Base-by-base conservation (phyloP, 2,329 filamentous ascomycete species). In the Claviceps quebecensis region DNA sequence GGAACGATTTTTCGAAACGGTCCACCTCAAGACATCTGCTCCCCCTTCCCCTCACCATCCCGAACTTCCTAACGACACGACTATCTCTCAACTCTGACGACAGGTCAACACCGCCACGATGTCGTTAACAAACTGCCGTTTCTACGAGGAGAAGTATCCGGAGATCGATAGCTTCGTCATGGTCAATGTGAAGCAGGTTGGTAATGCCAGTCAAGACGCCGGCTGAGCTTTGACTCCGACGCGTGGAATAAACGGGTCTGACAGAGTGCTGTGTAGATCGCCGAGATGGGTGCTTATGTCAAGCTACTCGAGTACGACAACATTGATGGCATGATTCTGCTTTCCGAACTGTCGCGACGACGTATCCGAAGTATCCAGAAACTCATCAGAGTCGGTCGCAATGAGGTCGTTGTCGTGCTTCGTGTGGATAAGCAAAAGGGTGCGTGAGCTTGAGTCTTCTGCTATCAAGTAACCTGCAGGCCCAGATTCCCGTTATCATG, bases 121-220 rank as follows among this genome's bases (percentile, higher is more conserved):
- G 87, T 94, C 89, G 73, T 82, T 95, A 76, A 93, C 87, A 68
- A 95, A 95, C 75, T 95, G 87, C 72, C 88, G 89, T 65, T 96
- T 94, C 73, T 96, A 95, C 70, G 89, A 95, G 78, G 88, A 95
- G 75, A 95, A 95, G 73, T 96, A 86, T 56, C 66, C 68, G 61
- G 93, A 97, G 78, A 91, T 98, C 68, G 93, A 98, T 74, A 95
- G 88, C 78, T 97, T 96, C 73, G 94, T 98, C 68, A 98, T 98
- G 93, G 93, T 98, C 69, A 98, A 97, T 72, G 93, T 97, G 64
- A 95, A 95, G 81, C 89, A 95, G 83, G 86, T 90, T 67, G 57
- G 77, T 68, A 56, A 77, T 65, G 89, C 67, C 19, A 44, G 56
- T 19, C 76, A 63, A 53, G 51, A 51, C 52, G 26, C 47, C 45